A percentile compares a stretch with the other conserved stretches of the same genome.
Evolutionary conservation across 208 protist species (phyloP).

Genomic region (Acanthamoeba lenticulata): DNA sequence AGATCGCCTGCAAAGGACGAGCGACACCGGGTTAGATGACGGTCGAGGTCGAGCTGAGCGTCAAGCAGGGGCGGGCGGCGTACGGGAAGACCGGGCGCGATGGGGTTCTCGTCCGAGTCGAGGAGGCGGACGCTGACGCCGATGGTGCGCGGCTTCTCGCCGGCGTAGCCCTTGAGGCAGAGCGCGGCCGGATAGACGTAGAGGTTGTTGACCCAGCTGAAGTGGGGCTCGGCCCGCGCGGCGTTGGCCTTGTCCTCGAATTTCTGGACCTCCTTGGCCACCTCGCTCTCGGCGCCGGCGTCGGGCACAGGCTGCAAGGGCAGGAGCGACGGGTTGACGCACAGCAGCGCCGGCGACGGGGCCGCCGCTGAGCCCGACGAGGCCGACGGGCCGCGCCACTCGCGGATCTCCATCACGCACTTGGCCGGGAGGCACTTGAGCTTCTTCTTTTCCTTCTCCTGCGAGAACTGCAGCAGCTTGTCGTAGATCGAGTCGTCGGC

Average conservation of each 20-base stretch:
- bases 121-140: background rate
- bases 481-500: conserved; percentile 44
- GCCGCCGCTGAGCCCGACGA: background rate
- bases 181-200: conserved; percentile 6
- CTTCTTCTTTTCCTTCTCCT: conserved; percentile 57
- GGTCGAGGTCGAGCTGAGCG: background rate
- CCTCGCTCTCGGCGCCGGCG: background rate
- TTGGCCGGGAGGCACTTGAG: conserved; percentile 48
- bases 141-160: conserved; percentile 42
- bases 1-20: background rate
- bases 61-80: background rate
- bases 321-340: conserved; percentile 18
- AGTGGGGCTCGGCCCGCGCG: background rate
- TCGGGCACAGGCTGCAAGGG: background rate
- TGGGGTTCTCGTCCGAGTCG: background rate
- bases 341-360: background rate
- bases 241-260: background rate
- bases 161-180: background rate
- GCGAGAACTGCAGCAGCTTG: conserved; percentile 26
- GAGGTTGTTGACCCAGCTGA: conserved; percentile 39
- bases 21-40: background rate
- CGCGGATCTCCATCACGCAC: conserved; percentile 35
- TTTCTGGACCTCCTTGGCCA: conserved; percentile 18
- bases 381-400: background rate
- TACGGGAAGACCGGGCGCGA: background rate